These are phyloP conservation scores for Paraphaeosphaeria sporulosa DNA, from an alignment of 2,329 filamentous ascomycete species.

Conservation along the genomic window DNA sequence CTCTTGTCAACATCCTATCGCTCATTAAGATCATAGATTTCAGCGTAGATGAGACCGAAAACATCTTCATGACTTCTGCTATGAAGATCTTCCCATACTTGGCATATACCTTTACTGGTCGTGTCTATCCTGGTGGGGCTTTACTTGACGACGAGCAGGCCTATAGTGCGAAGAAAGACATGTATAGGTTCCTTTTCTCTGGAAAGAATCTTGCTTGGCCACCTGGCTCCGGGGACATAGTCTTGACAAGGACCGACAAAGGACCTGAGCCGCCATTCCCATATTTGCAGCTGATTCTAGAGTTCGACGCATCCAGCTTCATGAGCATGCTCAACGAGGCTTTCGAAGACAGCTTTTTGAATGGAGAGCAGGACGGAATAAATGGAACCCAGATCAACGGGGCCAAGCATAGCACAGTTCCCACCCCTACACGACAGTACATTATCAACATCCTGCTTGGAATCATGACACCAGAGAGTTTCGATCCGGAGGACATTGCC, in stretches of 20 bases:
- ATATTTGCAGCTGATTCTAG: constrained; percentile 82
- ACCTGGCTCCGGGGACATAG: constrained; percentile 65
- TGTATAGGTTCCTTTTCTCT: constrained; percentile 95
- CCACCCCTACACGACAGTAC: constrained; percentile 81
- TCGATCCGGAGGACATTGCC: constrained; percentile 81
- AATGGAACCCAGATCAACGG: constrained; percentile 65
- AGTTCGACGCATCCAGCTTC: constrained; percentile 90
- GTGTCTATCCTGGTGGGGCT: constrained; percentile 88
- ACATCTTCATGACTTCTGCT: constrained; percentile 73
- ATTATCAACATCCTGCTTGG: constrained; percentile 89
- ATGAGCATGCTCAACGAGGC: constrained; percentile 96
- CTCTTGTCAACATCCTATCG: constrained; percentile 80
- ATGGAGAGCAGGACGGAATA: constrained; percentile 73
- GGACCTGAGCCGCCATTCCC: constrained; percentile 78
- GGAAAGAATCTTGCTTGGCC: constrained; percentile 81
- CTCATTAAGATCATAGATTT: constrained; percentile 66
- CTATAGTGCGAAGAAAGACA: constrained; percentile 78
- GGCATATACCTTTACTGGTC: constrained; percentile 87
- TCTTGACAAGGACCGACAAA: constrained; percentile 65
- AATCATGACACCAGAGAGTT: constrained; percentile 82
- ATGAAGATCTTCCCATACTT: constrained; percentile 95
- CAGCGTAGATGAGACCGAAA: constrained; percentile 65
- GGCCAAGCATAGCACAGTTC: constrained; percentile 37
- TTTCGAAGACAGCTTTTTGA: constrained; percentile 93
- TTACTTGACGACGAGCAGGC: constrained; percentile 76